Percentiles rank a stretch among this genome's conserved stretches.
These are phyloP conservation scores for Leccinum solheimii DNA, from an alignment of 1,284 basidiomycete species.

Conservation along the genomic window DNA sequence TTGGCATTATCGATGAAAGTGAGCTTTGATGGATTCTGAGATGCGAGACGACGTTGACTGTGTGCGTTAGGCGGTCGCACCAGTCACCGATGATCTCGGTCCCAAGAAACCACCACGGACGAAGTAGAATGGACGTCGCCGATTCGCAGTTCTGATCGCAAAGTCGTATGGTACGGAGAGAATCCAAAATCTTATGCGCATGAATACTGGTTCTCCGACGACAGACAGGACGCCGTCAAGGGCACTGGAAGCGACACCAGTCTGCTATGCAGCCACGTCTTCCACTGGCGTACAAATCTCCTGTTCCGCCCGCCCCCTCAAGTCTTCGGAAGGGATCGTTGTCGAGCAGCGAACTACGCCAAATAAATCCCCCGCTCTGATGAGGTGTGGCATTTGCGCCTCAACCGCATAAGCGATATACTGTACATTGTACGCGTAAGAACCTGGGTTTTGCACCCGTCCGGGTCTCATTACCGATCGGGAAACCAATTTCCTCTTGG, in stretches of 20 bases:
- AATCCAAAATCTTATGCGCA: not conserved
- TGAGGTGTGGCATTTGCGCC: too few species aligned
- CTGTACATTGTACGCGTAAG: too few species aligned
- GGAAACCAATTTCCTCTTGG: too few species aligned
- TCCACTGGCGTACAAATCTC: slow-evolving; percentile 42
- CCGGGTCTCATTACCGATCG: too few species aligned
- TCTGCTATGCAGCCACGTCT: too few species aligned
- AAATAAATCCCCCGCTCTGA: too few species aligned
- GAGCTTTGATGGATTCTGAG: slow-evolving; percentile 30
- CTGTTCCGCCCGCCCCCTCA: too few species aligned
- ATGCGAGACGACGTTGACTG: slow-evolving; percentile 6
- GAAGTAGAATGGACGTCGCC: slow-evolving; percentile 92
- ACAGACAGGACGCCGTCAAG: slow-evolving; percentile 1
- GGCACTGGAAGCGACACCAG: not conserved
- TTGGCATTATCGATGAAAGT: slow-evolving; percentile 70
- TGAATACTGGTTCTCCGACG: not conserved
- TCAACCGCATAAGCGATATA: too few species aligned
- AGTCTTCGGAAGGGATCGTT: too few species aligned
- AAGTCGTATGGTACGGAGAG: slow-evolving; percentile 79
- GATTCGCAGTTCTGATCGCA: slow-evolving; percentile 80
- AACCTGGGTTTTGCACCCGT: too few species aligned
- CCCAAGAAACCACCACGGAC: slow-evolving; percentile 72
- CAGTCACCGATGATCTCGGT: slow-evolving; percentile 81
- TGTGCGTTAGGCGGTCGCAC: slow-evolving; percentile 52
- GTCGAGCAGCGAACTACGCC: too few species aligned